Evolutionary conservation across 176 grass and related monocot genomes (phyloP).

Genomic region (Triticum aestivum): IWGSC_CS_RefSeq_v2.1 NC_057813.1:115945997-115946496

Average conservation of each 20-base stretch:
- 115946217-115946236: neutral
- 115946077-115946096: slow-evolving; percentile 6
- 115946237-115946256: neutral
- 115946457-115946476: neutral
- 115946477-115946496: too few relatives aligned
- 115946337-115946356: neutral
- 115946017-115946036: neutral
- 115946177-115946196: neutral
- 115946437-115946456: neutral
- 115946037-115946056: neutral
- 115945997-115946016: neutral
- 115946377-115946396: neutral
- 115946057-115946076: neutral
- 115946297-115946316: neutral
- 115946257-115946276: slow-evolving; percentile 10
- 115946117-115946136: neutral
- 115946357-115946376: neutral
- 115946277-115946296: neutral
- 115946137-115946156: neutral
- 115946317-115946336: slow-evolving; percentile 10
- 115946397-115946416: slow-evolving; percentile 9
- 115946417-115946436: neutral
- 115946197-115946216: neutral
- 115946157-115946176: neutral
- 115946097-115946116: neutral